These are phyloP conservation scores for Byssoonygena ceratinophila DNA, from an alignment of 2,329 filamentous ascomycete species.

Conservation along the genomic window DNA sequence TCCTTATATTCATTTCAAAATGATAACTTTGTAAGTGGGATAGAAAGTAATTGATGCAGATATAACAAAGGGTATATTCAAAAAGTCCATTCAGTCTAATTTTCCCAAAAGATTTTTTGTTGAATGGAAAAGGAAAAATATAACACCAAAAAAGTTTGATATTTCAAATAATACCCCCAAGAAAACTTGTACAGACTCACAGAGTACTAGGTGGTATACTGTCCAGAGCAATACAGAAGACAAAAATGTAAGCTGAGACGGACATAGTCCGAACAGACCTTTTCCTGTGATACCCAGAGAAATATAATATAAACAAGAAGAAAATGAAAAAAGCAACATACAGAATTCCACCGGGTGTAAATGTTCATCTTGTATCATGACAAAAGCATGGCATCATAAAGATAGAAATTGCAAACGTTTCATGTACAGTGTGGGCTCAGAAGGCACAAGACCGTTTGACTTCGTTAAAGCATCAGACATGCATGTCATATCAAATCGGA, in stretches of 20 bases:
- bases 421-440: background rate
- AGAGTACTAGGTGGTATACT: background rate
- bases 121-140: background rate
- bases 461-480: slow-evolving; percentile 4
- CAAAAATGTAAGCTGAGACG: background rate
- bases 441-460: background rate
- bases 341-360: background rate
- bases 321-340: background rate
- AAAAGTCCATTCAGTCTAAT: background rate
- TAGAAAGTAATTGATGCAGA: background rate
- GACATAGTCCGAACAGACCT: background rate
- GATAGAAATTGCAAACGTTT: background rate
- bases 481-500: background rate
- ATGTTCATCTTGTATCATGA: slow-evolving; percentile 1
- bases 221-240: background rate
- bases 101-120: background rate
- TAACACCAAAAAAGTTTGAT: background rate
- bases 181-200: background rate
- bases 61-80: background rate
- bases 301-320: background rate
- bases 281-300: background rate
- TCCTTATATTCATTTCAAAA: too few relatives aligned
- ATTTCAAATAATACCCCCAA: background rate
- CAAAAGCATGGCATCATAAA: background rate
- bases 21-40: too few relatives aligned